phyloP scores from a whole-genome alignment of 768 basidiomycete species.

The Mycena rosella region DNA sequence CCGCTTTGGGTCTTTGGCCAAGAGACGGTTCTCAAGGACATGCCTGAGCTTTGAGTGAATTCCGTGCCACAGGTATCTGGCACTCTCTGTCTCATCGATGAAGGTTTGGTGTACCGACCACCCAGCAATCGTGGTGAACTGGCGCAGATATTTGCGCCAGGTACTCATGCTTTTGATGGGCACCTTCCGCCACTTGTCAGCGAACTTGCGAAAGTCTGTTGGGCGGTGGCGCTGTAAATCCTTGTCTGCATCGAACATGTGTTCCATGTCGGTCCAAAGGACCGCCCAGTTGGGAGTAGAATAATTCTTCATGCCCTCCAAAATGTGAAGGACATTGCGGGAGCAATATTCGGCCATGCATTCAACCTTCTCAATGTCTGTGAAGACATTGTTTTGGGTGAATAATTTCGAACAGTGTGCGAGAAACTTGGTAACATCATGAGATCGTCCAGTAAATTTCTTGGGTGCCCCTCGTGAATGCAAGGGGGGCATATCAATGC shows the following conservation, averaged over 20 bases:
- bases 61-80: constrained; percentile 13
- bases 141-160: constrained; percentile 1
- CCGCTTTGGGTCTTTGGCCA: constrained; percentile 9
- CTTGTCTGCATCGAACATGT: constrained; percentile 21
- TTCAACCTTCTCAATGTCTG: background rate
- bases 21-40: constrained; percentile 4
- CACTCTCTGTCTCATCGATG: background rate
- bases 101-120: background rate
- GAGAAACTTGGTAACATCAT: constrained; percentile 1
- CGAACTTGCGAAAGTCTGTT: background rate
- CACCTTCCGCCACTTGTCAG: constrained; percentile 11
- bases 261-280: background rate
- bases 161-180: constrained; percentile 3
- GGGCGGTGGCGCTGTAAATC: constrained; percentile 5
- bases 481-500: constrained; percentile 13
- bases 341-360: constrained; percentile 23
- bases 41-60: background rate
- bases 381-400: constrained; percentile 3
- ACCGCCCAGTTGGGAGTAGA: constrained; percentile 8
- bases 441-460: constrained; percentile 1
- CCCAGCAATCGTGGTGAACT: constrained; percentile 10
- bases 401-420: constrained; percentile 6
- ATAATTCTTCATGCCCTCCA: constrained; percentile 20
- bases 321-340: constrained; percentile 10
- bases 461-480: constrained; percentile 9